phyloP scores from a whole-genome alignment of 371 early-diverging fungal genomes.

The Mortierella sp. region DNA sequence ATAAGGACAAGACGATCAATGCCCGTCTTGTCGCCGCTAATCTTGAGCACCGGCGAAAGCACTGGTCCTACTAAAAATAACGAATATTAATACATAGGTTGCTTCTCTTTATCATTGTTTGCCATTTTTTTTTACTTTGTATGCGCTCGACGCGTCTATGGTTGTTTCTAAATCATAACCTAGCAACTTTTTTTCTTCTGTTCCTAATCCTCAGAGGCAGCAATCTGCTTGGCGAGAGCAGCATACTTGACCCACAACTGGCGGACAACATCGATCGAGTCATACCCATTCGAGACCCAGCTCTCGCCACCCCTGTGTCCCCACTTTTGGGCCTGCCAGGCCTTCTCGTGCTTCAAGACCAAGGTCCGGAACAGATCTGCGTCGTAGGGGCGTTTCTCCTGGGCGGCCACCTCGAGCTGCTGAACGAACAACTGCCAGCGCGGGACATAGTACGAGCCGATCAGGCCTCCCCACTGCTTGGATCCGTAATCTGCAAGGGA shows the following conservation, averaged over 20 bases:
- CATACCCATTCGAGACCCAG: constrained; percentile 38
- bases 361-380: neutral
- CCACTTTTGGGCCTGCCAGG: constrained; percentile 45
- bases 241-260: constrained; percentile 28
- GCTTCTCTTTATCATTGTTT: neutral
- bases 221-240: constrained; percentile 22
- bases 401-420: constrained; percentile 37
- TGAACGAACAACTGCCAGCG: constrained; percentile 48
- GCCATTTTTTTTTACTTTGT: neutral
- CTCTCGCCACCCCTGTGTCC: constrained; percentile 35
- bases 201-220: constrained; percentile 13
- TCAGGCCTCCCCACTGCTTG: constrained; percentile 54
- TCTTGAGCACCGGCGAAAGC: neutral
- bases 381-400: constrained; percentile 13
- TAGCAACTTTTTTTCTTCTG: too few species aligned
- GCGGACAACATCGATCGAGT: constrained; percentile 39
- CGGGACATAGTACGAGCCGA: constrained; percentile 42
- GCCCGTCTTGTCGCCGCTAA: neutral
- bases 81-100: neutral
- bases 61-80: neutral
- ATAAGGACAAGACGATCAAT: neutral
- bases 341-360: constrained; percentile 20
- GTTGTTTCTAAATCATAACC: too few species aligned
- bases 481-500: constrained; percentile 42
- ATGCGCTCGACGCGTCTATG: too few species aligned